Conservation (phyloP, 2,329 filamentous ascomycete species). For the Xylariomycetidae sp. region DNA sequence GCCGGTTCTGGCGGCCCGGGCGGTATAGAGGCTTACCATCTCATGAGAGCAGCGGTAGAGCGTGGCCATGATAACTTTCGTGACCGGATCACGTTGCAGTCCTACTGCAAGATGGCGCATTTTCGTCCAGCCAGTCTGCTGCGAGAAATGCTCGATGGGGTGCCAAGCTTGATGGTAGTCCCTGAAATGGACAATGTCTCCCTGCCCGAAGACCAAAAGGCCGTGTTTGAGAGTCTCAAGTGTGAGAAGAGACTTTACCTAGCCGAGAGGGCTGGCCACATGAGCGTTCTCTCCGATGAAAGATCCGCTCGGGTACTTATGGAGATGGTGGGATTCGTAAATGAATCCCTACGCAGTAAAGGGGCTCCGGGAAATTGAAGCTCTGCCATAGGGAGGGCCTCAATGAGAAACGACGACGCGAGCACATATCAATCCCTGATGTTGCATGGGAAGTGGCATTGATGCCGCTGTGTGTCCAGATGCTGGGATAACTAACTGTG, state of each 20-base stretch:
- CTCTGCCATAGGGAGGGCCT: too few relatives aligned
- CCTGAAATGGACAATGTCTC: conserved; percentile 25
- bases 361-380: too few relatives aligned
- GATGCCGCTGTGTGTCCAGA: too few relatives aligned
- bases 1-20: conserved; percentile 11
- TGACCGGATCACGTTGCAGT: conserved; percentile 22
- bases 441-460: too few relatives aligned
- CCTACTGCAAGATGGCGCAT: conserved; percentile 20
- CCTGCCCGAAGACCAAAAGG: conserved; percentile 6
- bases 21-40: conserved; percentile 14
- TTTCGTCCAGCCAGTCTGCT: conserved; percentile 15
- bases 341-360: too few relatives aligned
- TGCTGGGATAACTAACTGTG: too few relatives aligned
- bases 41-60: conserved; percentile 13
- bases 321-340: not conserved
- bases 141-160: conserved; percentile 7
- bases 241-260: conserved; percentile 4
- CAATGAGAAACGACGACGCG: too few relatives aligned
- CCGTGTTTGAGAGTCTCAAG: conserved; percentile 16
- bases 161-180: conserved; percentile 22
- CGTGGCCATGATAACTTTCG: conserved; percentile 16
- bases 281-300: not conserved
- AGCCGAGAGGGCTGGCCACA: conserved; percentile 6
- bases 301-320: not conserved
- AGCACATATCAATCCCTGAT: too few relatives aligned